A percentile compares a stretch with the other conserved stretches of the same genome.
phyloP scores from a whole-genome alignment of 1,284 basidiomycete species.

The Grifola frondosa region DNA sequence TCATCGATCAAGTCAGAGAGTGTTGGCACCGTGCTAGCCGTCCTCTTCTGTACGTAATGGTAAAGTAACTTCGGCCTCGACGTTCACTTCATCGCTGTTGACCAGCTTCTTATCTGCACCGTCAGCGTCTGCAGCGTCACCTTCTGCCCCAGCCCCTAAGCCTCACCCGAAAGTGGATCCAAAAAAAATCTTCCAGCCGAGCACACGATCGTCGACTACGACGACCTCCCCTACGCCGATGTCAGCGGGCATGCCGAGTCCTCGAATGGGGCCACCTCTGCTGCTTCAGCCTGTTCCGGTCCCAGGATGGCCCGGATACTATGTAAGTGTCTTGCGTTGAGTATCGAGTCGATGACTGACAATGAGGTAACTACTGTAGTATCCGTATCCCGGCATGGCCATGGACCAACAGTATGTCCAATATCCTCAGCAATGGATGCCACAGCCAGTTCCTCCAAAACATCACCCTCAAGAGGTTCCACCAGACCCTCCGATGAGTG shows the following conservation, averaged over 20 bases:
- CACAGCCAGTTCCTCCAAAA: slow-evolving; percentile 32
- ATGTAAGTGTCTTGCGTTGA: slow-evolving; percentile 28
- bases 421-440: slow-evolving; percentile 35
- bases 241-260: slow-evolving; percentile 55
- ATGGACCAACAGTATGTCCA: slow-evolving; percentile 33
- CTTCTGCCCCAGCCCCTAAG: slow-evolving; percentile 36
- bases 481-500: slow-evolving; percentile 39
- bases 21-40: slow-evolving; percentile 70
- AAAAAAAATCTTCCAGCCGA: slow-evolving; percentile 63
- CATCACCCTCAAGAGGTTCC: slow-evolving; percentile 28
- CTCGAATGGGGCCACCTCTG: slow-evolving; percentile 57
- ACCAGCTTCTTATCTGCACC: too few species aligned
- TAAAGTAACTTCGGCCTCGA: slow-evolving; percentile 36
- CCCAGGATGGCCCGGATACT: slow-evolving; percentile 37
- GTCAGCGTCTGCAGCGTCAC: slow-evolving; percentile 27
- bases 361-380: slow-evolving; percentile 27
- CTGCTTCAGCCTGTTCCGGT: slow-evolving; percentile 23
- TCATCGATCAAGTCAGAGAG: slow-evolving; percentile 64
- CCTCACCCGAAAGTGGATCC: slow-evolving; percentile 55
- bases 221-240: slow-evolving; percentile 37
- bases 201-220: slow-evolving; percentile 35
- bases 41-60: slow-evolving; percentile 51
- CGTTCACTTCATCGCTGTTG: slow-evolving; percentile 30
- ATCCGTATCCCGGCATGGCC: too few species aligned
- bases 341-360: slow-evolving; percentile 5